Evolutionary conservation across 2,329 filamentous ascomycete genomes (phyloP), one percentile per base, ranked within the genome.

Genomic region (Monilinia polystroma): DNA sequence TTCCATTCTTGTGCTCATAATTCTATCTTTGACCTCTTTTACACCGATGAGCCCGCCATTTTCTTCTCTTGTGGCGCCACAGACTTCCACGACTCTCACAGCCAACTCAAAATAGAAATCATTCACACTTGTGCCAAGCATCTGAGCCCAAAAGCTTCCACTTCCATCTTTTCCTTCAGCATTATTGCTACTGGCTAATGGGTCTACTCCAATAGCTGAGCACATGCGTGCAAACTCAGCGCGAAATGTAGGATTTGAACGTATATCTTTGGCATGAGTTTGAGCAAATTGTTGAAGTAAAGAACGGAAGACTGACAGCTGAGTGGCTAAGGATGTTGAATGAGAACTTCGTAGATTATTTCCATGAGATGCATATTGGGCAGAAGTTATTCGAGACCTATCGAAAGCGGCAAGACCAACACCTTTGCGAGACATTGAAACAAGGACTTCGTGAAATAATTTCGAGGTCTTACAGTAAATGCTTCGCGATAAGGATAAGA

Each of bases 221-320:
- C 95, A 99, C 95, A 99, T 99, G 77, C 94, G 92, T 3, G 95
- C 94, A 76, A 99, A 99, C 79, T 99, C 94, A 45, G 94, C 93
- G 69, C 95, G 92, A 79, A 99, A 99, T 11, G 87, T 90, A 7
- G 95, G 95, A 77, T 98, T 93, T 2, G 93, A 96, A 70, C 94
- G 93, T 68, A 99, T 99, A 75, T 97, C 95, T 76, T 93, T 93
- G 73, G 90, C 91, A 83, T 99, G 95, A 60, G 94, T 96, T 75
- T 94, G 85, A 55, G 93, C 92, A 79, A 99, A 99, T 79, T 96
- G 93, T 80, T 97, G 93, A 7, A 99, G 87, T 14, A 97, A 85
- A 23, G 92, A 95, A 76, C 96, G 93, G 84, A 99, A 99, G 75
- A 98, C 93, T 71, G 93, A 90, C 69, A 99, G 90, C 77, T 99